Conservation (phyloP, 129 eudicot species). For the Tanacetum coccineum region DNA sequence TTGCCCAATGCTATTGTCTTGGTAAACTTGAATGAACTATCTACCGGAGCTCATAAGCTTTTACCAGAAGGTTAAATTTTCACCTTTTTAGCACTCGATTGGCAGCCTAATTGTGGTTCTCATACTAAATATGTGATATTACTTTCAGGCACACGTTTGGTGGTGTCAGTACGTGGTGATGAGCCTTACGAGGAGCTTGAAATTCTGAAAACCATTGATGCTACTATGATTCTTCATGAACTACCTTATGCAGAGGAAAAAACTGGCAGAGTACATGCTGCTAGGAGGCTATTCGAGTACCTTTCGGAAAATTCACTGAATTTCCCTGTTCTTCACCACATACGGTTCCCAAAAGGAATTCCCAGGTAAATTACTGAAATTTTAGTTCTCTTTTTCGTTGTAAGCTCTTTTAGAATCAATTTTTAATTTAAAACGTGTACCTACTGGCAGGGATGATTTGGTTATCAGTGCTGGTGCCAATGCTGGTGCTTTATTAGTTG, state of each 20-base stretch:
- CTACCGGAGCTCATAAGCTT: slow-evolving; percentile 80
- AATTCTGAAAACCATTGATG: slow-evolving; percentile 59
- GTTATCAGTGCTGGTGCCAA: slow-evolving; percentile 86
- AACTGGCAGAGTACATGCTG: slow-evolving; percentile 90
- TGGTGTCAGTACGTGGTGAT: slow-evolving; percentile 83
- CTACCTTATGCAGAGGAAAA: slow-evolving; percentile 72
- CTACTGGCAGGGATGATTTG: slow-evolving; percentile 70
- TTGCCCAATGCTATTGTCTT: slow-evolving; percentile 83
- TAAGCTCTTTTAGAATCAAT: background rate
- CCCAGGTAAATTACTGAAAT: slow-evolving; percentile 50
- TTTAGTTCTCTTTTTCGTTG: background rate
- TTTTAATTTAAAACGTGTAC: slow-evolving; percentile 10
- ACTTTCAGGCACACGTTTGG: slow-evolving; percentile 80
- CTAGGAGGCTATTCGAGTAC: slow-evolving; percentile 90
- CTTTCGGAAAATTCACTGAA: slow-evolving; percentile 69
- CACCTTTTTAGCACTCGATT: background rate
- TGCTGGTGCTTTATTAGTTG: slow-evolving; percentile 94
- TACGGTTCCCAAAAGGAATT: slow-evolving; percentile 57
- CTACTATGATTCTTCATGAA: slow-evolving; percentile 82
- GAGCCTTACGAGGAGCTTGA: slow-evolving; percentile 78
- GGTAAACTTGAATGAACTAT: slow-evolving; percentile 72
- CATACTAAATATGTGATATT: slow-evolving; percentile 3
- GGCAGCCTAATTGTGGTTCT: slow-evolving; percentile 11
- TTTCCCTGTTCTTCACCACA: slow-evolving; percentile 95
- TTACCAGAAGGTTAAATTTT: slow-evolving; percentile 67